phyloP scores from a whole-genome alignment of 2,329 filamentous ascomycete species.

The Zasmidium cellare region DNA sequence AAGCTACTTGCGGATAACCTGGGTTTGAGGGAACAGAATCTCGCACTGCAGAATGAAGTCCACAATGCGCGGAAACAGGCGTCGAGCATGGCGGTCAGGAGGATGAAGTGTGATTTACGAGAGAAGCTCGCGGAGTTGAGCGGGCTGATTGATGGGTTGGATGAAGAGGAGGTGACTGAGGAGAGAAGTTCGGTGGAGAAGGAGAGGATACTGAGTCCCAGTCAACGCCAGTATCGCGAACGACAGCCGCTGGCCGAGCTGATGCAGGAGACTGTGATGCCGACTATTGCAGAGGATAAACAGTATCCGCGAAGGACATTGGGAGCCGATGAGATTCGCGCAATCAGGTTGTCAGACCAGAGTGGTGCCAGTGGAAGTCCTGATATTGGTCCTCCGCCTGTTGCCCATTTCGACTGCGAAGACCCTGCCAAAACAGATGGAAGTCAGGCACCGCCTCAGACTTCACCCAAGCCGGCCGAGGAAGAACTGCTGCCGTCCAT shows the following conservation, averaged over 20 bases:
- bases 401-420: conserved; percentile 53
- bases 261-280: conserved; percentile 47
- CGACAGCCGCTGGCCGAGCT: conserved; percentile 32
- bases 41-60: conserved; percentile 68
- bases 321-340: conserved; percentile 59
- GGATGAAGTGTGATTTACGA: conserved; percentile 71
- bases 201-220: conserved; percentile 21
- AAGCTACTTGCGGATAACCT: conserved; percentile 78
- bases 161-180: conserved; percentile 37
- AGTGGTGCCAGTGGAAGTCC: conserved; percentile 59
- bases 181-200: conserved; percentile 11
- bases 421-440: conserved; percentile 34
- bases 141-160: conserved; percentile 65
- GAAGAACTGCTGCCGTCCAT: conserved; percentile 42
- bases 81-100: conserved; percentile 63
- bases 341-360: conserved; percentile 51
- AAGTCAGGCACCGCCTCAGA: background rate
- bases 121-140: conserved; percentile 71
- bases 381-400: conserved; percentile 63
- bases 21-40: conserved; percentile 67
- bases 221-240: conserved; percentile 31
- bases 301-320: conserved; percentile 66
- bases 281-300: conserved; percentile 71
- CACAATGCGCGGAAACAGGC: conserved; percentile 59
- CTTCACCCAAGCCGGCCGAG: conserved; percentile 31